These are phyloP conservation scores for Neofusicoccum ribis DNA, from an alignment of 2,329 filamentous ascomycete species.

Conservation along the genomic window DNA sequence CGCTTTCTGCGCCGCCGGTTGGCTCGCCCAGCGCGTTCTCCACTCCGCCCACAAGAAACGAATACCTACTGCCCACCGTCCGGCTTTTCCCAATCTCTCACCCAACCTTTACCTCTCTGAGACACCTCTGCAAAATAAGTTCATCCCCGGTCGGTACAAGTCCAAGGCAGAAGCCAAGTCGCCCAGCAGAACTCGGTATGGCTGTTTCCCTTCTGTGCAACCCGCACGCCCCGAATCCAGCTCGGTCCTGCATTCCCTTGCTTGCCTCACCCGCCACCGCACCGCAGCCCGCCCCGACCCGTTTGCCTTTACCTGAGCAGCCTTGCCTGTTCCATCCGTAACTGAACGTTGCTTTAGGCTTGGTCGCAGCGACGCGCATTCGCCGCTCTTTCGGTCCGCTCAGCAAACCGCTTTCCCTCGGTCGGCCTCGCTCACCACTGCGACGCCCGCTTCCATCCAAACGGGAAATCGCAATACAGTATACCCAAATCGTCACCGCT, in stretches of 20 bases:
- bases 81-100: slow-evolving; percentile 42
- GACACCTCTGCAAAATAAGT: slow-evolving; percentile 31
- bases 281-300: slow-evolving; percentile 25
- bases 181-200: slow-evolving; percentile 18
- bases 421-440: slow-evolving; percentile 28
- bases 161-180: slow-evolving; percentile 19
- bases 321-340: slow-evolving; percentile 22
- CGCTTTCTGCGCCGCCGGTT: slow-evolving; percentile 20
- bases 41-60: slow-evolving; percentile 23
- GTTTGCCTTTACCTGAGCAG: slow-evolving; percentile 29
- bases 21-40: slow-evolving; percentile 16
- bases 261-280: slow-evolving; percentile 35
- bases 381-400: slow-evolving; percentile 18
- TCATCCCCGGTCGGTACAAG: slow-evolving; percentile 22
- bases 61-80: slow-evolving; percentile 37
- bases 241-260: slow-evolving; percentile 31
- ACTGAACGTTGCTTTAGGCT: slow-evolving; percentile 21
- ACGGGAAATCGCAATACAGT: slow-evolving; percentile 37
- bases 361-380: slow-evolving; percentile 19
- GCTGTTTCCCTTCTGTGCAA: slow-evolving; percentile 18
- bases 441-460: slow-evolving; percentile 25
- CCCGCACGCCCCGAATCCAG: slow-evolving; percentile 18
- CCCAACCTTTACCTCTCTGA: slow-evolving; percentile 41
- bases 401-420: slow-evolving; percentile 24
- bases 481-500: slow-evolving; percentile 35